Evolutionary conservation across 2,329 filamentous ascomycete genomes (phyloP), one percentile per base, ranked within the genome.

Genomic region (Penicillium sp.): DNA sequence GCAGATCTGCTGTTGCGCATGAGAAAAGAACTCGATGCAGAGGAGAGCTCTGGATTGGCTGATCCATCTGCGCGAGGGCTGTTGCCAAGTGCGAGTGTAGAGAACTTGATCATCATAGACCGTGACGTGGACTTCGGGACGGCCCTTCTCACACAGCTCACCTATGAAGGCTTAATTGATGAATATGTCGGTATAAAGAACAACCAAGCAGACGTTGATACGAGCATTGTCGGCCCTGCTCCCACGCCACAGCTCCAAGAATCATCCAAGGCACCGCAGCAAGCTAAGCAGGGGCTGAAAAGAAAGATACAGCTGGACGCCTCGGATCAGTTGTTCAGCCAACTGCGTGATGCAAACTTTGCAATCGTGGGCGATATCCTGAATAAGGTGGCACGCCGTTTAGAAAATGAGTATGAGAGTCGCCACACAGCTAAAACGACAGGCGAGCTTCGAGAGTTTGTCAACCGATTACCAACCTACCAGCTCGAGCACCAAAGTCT

Each of bases 121-220:
- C 86, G 93, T 43, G 90, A 96, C 65, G 85, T 95, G 48, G 93
- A 98, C 67, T 89, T 93, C 62, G 88, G 91, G 15, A 96, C 93
- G 1, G 85, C 87, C 0, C 77, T 98, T 15, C 82, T 98, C 47
- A 97, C 91, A 0, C 93, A 98, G 66, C 75, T 98, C 54, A 98
- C 93, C 1, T 98, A 98, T 63, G 91, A 98, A 71, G 93, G 93
- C 3, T 76, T 98, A 24, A 85, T 98, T 47, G 94, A 98, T 63
- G 93, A 98, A 66, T 79, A 93, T 15, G 94, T 95, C 64, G 84
- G 86, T 29, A 95, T 98, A 53, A 82, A 87, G 57, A 86, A 96
- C 64, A 97, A 94, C 63, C 89, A 95, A 65, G 84, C 88, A 33
- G 93, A 97, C 64, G 83, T 97, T 21, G 91, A 97, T 65, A 88